Percentiles rank a stretch among this genome's conserved stretches.
Conservation (phyloP, 2,329 filamentous ascomycete genomes). For the Tricladium varicosporioides region DNA sequence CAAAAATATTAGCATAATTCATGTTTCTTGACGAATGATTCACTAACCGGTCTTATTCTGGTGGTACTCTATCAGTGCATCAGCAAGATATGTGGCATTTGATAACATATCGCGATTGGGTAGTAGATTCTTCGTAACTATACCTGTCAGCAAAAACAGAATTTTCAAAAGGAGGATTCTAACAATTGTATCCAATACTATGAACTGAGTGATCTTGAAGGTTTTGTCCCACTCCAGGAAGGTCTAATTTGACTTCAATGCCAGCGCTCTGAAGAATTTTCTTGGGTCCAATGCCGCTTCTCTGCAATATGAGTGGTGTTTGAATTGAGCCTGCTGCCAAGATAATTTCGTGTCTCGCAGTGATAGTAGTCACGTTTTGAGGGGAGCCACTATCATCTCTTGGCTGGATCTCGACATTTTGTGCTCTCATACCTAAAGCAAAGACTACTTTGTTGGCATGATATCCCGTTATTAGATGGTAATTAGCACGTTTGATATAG, state of each 20-base stretch:
- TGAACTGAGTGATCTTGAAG: constrained; percentile 15
- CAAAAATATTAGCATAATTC: not conserved
- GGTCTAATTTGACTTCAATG: constrained; percentile 21
- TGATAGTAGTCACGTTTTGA: constrained; percentile 3
- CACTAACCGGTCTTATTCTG: not conserved
- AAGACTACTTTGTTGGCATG: not conserved
- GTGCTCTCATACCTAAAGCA: not conserved
- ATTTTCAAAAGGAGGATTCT: not conserved
- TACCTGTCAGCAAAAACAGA: not conserved
- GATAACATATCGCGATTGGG: not conserved
- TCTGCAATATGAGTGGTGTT: constrained; percentile 34
- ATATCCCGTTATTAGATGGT: constrained; percentile 1
- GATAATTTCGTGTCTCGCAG: constrained; percentile 34
- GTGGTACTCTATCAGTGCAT: not conserved
- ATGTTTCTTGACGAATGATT: not conserved
- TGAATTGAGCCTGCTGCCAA: constrained; percentile 29
- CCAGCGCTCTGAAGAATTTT: constrained; percentile 17
- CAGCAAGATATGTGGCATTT: constrained; percentile 4
- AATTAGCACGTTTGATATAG: not conserved
- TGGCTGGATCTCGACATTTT: not conserved
- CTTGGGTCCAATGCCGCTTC: constrained; percentile 32
- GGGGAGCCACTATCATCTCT: not conserved
- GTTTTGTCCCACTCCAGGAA: constrained; percentile 28
- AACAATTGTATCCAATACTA: not conserved
- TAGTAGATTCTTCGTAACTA: not conserved